Conservation (phyloP, 805 yeast species). For the Yarrowia sp. region DNA sequence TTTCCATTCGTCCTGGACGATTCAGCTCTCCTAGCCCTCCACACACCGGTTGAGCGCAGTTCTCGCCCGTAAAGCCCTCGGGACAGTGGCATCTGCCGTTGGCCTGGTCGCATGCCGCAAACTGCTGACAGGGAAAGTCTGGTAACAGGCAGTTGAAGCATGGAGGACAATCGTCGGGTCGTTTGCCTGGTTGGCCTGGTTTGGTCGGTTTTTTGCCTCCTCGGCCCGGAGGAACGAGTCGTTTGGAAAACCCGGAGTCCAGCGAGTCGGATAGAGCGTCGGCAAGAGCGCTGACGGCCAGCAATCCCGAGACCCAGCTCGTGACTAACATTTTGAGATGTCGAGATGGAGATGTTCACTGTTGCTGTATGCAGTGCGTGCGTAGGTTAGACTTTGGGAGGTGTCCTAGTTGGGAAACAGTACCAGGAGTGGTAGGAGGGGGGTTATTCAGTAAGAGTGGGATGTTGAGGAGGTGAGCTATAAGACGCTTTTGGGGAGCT, state of each 20-base stretch:
- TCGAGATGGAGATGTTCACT: too few species aligned
- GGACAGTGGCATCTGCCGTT: conserved; percentile 94
- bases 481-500: too few species aligned
- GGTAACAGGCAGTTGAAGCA: conserved; percentile 96
- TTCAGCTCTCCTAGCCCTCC: conserved; percentile 76
- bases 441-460: too few species aligned
- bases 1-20: conserved; percentile 64
- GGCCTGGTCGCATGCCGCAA: conserved; percentile 82
- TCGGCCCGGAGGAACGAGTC: conserved; percentile 30
- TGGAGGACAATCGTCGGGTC: conserved; percentile 71
- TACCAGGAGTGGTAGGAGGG: too few species aligned
- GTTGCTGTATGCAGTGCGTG: conserved; percentile 17
- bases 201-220: conserved; percentile 38
- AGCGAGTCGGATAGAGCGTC: conserved; percentile 7
- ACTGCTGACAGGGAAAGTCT: conserved; percentile 87
- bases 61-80: conserved; percentile 91
- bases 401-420: neutral
- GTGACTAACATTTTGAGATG: conserved; percentile 1
- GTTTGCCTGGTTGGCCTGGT: conserved; percentile 29
- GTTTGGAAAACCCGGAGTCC: neutral
- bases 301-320: conserved; percentile 2
- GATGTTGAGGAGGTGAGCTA: too few species aligned
- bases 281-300: conserved; percentile 8
- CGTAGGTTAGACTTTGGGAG: conserved; percentile 10
- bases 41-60: conserved; percentile 87